phyloP scores from a whole-genome alignment of 202 grass and related monocot genomes.

The Digitaria exilis region DNA sequence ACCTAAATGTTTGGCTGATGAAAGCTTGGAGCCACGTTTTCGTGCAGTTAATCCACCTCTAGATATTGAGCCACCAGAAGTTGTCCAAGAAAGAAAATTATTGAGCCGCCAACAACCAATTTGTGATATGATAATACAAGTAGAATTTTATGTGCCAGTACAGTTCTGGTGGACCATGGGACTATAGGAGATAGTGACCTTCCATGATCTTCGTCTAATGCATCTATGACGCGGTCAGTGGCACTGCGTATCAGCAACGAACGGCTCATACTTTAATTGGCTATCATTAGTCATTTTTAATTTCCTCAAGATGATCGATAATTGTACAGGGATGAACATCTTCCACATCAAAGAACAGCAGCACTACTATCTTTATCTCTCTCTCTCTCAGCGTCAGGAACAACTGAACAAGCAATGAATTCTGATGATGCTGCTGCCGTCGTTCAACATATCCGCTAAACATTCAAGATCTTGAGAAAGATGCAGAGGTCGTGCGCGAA shows the following conservation, averaged over 20 bases:
- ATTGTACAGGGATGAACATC: no score
- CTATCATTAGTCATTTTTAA: background rate
- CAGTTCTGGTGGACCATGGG: background rate
- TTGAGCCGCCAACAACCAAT: background rate
- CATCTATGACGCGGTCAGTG: background rate
- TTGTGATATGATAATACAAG: background rate
- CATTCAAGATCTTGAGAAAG: background rate
- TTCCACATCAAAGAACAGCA: background rate
- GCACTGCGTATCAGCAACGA: background rate
- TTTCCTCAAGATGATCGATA: no score
- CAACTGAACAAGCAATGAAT: background rate
- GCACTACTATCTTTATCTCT: background rate
- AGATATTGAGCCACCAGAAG: background rate
- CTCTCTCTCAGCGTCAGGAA: background rate
- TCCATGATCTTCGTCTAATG: background rate
- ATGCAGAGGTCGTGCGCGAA: slow-evolving; percentile 18
- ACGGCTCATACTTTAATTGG: background rate
- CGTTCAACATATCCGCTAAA: background rate
- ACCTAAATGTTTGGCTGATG: background rate
- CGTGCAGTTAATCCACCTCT: background rate
- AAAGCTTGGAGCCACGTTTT: background rate
- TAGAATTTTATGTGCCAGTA: background rate
- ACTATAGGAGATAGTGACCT: background rate
- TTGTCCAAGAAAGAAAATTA: background rate
- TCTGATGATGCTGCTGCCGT: background rate